Base-by-base conservation (phyloP, 139 green algal species). In the Deuterostichococcus epilithicus region DNA sequence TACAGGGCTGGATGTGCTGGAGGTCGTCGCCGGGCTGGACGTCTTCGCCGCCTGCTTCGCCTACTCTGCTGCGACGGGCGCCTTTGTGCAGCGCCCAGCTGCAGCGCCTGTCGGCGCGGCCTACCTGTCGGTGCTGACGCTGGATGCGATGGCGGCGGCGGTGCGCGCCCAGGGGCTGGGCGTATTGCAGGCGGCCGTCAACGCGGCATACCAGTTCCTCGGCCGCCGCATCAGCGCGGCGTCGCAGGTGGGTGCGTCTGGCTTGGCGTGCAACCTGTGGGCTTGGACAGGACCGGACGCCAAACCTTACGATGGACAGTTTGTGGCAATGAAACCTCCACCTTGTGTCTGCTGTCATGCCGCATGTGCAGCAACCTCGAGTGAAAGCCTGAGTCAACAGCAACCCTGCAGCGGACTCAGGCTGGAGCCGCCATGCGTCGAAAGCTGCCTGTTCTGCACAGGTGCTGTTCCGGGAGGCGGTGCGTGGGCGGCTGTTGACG, bases 1-100 rank as follows among this genome's bases (percentile, higher is more conserved):
- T 73, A 26, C 72, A 76, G 72, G 72, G 30, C 38, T 76, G 32
- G 72, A 76, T 33, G 32, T 76, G 45, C 33, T 76, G 72, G 45
- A 68, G 32, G 33, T 76, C 13, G 4, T 76, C 15, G 30, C 47
- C 18, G 33, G 34, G 15, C 25, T 76, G 38, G n/a, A 30, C 45
- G 23, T n/a, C 23, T 76, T 76, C 34, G 52, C 72, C 6, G 33
- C 45, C 15, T 45, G 22, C 30, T 76, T 47, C 47, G 72, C 47
- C 0, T 76, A 69, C 52, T 36, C 30, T 2, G n/a, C 67, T 33
- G 32, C 52, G 28, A 35, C 38, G 47, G 15, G 47, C 32, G 4
- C 28, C n/a, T 76, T 76, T 36, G 23, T 76, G 33, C 32, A 76
- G 72, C 45, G 72, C 1, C 37, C 68, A 13, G 68, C 35, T 58